Percentiles rank a stretch among this genome's conserved stretches.
Evolutionary conservation across 2,329 filamentous ascomycete species (phyloP).

Genomic region (Hypoxylon sp.): DNA sequence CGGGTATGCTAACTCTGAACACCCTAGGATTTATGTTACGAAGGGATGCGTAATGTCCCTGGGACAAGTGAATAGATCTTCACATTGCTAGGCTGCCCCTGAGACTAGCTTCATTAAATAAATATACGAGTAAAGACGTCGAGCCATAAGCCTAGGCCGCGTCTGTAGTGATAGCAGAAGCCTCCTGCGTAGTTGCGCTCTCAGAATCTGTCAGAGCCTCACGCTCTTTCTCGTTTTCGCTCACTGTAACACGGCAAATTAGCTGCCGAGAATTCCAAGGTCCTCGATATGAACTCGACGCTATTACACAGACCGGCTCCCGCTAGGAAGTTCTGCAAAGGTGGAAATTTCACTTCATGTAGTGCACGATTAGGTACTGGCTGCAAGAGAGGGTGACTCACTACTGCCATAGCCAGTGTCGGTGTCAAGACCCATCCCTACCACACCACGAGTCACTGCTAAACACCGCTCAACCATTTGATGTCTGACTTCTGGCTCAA

Average conservation of each 20-base stretch:
- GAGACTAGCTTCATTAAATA: conserved; percentile 13
- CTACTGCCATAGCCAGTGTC: conserved; percentile 70
- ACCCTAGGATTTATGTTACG: neutral
- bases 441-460: conserved; percentile 67
- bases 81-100: conserved; percentile 10
- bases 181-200: conserved; percentile 9
- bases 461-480: conserved; percentile 71
- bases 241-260: conserved; percentile 33
- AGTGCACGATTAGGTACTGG: conserved; percentile 1
- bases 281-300: neutral
- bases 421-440: conserved; percentile 72
- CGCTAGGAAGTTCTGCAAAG: neutral
- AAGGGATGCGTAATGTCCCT: conserved; percentile 1
- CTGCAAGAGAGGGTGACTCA: conserved; percentile 26
- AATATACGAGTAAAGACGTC: conserved; percentile 6
- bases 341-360: neutral
- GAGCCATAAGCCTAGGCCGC: conserved; percentile 22
- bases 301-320: neutral
- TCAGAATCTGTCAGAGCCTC: conserved; percentile 18
- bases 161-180: conserved; percentile 1
- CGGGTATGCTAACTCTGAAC: conserved; percentile 4
- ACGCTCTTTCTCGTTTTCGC: conserved; percentile 36
- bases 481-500: conserved; percentile 67
- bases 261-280: conserved; percentile 1
- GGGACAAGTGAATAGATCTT: conserved; percentile 18